Base-by-base conservation (phyloP, 441 rosid genomes). In the Populus hybrid region DNA sequence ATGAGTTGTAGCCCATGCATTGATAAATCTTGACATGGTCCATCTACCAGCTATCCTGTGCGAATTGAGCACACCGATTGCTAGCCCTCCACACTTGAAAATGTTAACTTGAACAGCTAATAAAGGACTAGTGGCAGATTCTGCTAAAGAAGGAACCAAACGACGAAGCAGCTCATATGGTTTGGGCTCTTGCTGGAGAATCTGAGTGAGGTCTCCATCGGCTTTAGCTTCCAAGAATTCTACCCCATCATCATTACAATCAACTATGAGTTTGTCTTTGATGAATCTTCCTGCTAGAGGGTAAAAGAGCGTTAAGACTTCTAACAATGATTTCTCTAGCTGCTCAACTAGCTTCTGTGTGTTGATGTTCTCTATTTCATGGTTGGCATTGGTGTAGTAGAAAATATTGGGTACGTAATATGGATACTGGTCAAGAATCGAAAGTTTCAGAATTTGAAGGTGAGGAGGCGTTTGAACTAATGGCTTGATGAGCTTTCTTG, bases 301-400 rank as follows among this genome's bases (percentile, higher is more conserved):
- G 66, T 63, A 63, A 24, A 63, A 63, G 66, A 63, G 66, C 26
- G 66, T 63, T 63, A 63, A 9, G 26, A 20, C 24, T 63, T 63
- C 66, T 63, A 24, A 23, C 66, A 63, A 63, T 20, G 66, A 63
- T 63, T 63, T 63, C 63, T 71, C 59, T 9, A 71, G 61, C 61
- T 70, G 31, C 56, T 35, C 45, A 38, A 38, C 45, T 38, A 38
- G 45, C 12, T 38, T 38, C 45, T 38, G 12, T 38, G 45, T 38
- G 45, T 38, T 38, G 45, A 38, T 38, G 45, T 2, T 38, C 45
- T 38, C 45, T 38, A 38, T 38, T 38, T 38, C 45, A 9, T 38
- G 45, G 45, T 38, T 38, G 45, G 45, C 45, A 38, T 38, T 38
- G 45, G 12, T 38, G 45, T 38, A 38, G 45, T 38, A 38, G 45